phyloP scores from a whole-genome alignment of 2,329 filamentous ascomycete species.

The Claviceps digitariae region DNA sequence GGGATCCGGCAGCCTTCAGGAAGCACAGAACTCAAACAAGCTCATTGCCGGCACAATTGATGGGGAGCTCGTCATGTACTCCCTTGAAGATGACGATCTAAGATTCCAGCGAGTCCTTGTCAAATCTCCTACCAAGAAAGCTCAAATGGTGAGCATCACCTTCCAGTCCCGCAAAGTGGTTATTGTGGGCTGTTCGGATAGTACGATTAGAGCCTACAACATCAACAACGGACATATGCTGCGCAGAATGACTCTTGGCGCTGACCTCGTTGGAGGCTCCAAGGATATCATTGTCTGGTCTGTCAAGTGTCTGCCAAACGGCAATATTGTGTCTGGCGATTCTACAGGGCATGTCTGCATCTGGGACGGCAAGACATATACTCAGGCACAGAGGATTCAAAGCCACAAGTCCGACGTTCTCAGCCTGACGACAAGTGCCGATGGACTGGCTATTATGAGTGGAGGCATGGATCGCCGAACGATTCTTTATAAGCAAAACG shows the following conservation, averaged over 20 bases:
- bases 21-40: constrained; percentile 34
- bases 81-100: constrained; percentile 72
- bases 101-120: constrained; percentile 65
- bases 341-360: constrained; percentile 88
- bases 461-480: constrained; percentile 87
- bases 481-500: constrained; percentile 60
- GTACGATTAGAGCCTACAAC: constrained; percentile 85
- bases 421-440: constrained; percentile 67
- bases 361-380: constrained; percentile 89
- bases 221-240: constrained; percentile 63
- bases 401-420: constrained; percentile 83
- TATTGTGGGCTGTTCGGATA: constrained; percentile 90
- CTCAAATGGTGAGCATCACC: constrained; percentile 78
- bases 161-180: constrained; percentile 77
- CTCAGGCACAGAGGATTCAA: constrained; percentile 71
- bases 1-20: constrained; percentile 4
- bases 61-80: constrained; percentile 76
- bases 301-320: constrained; percentile 74
- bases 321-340: constrained; percentile 87
- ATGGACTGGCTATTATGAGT: constrained; percentile 73
- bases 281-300: constrained; percentile 89
- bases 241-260: constrained; percentile 74
- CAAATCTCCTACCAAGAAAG: constrained; percentile 67
- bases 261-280: constrained; percentile 59
- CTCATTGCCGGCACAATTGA: constrained; percentile 83